phyloP scores from a whole-genome alignment of 768 basidiomycete genomes.

The Kwoniella sp. region DNA sequence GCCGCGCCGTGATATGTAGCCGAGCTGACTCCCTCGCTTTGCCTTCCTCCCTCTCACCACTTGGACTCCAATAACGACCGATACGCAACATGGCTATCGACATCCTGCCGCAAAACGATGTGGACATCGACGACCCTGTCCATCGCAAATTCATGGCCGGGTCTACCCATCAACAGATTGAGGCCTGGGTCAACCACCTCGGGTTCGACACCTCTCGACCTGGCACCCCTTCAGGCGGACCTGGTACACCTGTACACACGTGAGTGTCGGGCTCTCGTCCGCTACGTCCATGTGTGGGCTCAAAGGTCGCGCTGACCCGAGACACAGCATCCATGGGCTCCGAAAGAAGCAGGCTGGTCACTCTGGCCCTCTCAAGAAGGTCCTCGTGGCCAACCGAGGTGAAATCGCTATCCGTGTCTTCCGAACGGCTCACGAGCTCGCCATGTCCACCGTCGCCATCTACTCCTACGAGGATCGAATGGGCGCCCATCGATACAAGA shows the following conservation, averaged over 20 bases:
- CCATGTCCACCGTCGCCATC: slow-evolving; percentile 98
- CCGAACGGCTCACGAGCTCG: slow-evolving; percentile 94
- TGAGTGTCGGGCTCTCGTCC: slow-evolving; percentile 11
- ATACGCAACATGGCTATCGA: slow-evolving; percentile 6
- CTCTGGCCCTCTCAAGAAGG: slow-evolving; percentile 50
- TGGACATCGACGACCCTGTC: slow-evolving; percentile 1
- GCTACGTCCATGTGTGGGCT: not conserved
- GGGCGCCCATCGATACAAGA: slow-evolving; percentile 97
- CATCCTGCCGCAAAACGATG: slow-evolving; percentile 5
- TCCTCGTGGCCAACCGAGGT: slow-evolving; percentile 53
- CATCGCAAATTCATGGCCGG: not conserved
- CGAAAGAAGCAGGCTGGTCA: slow-evolving; percentile 50
- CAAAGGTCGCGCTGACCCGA: not conserved
- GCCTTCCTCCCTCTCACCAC: not conserved
- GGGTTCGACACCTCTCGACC: slow-evolving; percentile 33
- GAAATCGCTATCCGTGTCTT: slow-evolving; percentile 99
- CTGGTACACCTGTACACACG: slow-evolving; percentile 17
- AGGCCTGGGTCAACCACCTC: slow-evolving; percentile 37
- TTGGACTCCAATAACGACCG: not conserved
- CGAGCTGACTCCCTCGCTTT: not conserved
- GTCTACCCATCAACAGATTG: slow-evolving; percentile 39
- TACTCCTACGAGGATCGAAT: slow-evolving; percentile 95
- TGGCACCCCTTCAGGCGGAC: slow-evolving; percentile 23
- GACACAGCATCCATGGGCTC: slow-evolving; percentile 40
- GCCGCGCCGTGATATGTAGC: too few species aligned